Evolutionary conservation across 2,329 filamentous ascomycete genomes (phyloP).

Genomic region (Amesomyces nigricolor): DNA sequence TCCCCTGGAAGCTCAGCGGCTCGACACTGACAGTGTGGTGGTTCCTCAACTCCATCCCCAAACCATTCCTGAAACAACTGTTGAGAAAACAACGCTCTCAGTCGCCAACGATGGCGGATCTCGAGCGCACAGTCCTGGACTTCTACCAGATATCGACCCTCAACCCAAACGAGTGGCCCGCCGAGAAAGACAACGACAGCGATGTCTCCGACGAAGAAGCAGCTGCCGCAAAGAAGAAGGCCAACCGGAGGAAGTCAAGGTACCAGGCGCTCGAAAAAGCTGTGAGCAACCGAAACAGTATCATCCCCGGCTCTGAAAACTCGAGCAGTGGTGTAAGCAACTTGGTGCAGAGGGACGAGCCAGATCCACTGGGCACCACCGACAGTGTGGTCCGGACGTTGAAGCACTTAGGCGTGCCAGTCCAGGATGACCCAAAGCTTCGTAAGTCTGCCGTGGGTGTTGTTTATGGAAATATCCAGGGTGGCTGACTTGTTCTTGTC

Average conservation of each 20-base stretch:
- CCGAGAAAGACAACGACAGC: slow-evolving; percentile 69
- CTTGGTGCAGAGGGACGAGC: slow-evolving; percentile 82
- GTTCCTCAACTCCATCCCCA: no score
- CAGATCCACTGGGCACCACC: slow-evolving; percentile 81
- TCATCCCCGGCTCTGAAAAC: slow-evolving; percentile 62
- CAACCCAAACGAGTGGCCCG: slow-evolving; percentile 80
- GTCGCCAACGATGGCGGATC: slow-evolving; percentile 53
- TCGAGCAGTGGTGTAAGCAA: slow-evolving; percentile 63
- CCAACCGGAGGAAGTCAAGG: slow-evolving; percentile 63
- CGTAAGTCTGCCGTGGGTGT: slow-evolving; percentile 45
- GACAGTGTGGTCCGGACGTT: slow-evolving; percentile 81
- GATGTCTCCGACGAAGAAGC: slow-evolving; percentile 58
- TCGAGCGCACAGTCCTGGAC: slow-evolving; percentile 71
- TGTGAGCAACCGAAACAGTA: slow-evolving; percentile 62
- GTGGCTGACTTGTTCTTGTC: slow-evolving; percentile 22
- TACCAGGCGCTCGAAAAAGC: slow-evolving; percentile 80
- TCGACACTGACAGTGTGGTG: background rate
- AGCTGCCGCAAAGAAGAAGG: slow-evolving; percentile 39
- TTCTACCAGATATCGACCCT: slow-evolving; percentile 81
- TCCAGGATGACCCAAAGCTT: slow-evolving; percentile 77
- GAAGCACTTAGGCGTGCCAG: slow-evolving; percentile 66
- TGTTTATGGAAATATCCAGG: background rate
- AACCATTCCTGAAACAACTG: no score
- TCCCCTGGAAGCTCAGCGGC: background rate
- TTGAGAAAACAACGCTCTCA: no score